A percentile compares a stretch with the other conserved stretches of the same genome.
Evolutionary conservation across 208 protist genomes (phyloP).

Genomic region (Acanthamoeba rhysodes): DNA sequence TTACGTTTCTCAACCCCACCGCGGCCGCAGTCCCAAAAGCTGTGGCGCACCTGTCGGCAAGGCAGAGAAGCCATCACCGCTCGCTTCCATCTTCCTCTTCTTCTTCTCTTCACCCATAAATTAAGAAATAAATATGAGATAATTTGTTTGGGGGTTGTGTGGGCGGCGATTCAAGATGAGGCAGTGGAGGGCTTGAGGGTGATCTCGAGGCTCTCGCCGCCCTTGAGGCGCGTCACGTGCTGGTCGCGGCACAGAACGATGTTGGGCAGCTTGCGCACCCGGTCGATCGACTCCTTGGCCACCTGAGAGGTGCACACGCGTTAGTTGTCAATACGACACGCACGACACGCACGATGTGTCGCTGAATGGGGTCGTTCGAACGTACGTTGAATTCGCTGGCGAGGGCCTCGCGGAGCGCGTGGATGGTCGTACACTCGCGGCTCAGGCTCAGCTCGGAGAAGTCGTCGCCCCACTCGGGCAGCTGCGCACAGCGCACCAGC

Average conservation of each 20-base stretch:
- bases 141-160: too few species aligned
- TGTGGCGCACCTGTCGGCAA: too few species aligned
- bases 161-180: too few species aligned
- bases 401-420: background rate
- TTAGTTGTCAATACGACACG: too few species aligned
- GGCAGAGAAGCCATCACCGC: too few species aligned
- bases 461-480: slow-evolving; percentile 25
- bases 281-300: background rate
- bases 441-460: background rate
- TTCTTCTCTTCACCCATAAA: too few species aligned
- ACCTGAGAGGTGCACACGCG: background rate
- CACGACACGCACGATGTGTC: too few species aligned
- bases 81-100: too few species aligned
- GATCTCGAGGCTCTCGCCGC: slow-evolving; percentile 3
- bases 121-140: too few species aligned
- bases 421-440: background rate
- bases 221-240: background rate
- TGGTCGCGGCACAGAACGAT: slow-evolving; percentile 62
- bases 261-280: slow-evolving; percentile 60
- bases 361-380: background rate
- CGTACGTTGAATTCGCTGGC: slow-evolving; percentile 5
- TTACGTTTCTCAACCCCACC: too few species aligned
- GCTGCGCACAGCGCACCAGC: slow-evolving; percentile 12
- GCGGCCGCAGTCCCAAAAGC: too few species aligned
- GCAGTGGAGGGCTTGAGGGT: background rate